These are phyloP conservation scores for Penicillium rolfsii DNA, from an alignment of 2,329 filamentous ascomycete genomes.

Conservation along the genomic window DNA sequence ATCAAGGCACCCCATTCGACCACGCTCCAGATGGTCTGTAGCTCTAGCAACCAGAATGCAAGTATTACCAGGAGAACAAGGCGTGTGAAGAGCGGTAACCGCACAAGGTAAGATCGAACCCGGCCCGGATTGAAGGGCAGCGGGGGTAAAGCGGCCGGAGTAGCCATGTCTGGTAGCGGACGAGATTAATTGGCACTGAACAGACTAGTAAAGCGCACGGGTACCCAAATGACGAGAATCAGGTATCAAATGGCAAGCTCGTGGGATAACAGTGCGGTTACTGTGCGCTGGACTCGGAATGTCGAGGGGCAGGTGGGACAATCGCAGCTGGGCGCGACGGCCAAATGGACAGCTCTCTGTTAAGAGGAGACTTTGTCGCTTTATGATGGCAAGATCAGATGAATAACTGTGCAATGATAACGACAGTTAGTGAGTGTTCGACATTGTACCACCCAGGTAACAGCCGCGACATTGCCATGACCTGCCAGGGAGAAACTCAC, in stretches of 20 bases:
- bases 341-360: background rate
- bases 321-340: background rate
- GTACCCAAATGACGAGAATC: background rate
- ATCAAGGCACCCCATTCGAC: constrained; percentile 77
- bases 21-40: constrained; percentile 73
- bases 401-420: constrained; percentile 9
- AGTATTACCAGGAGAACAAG: constrained; percentile 68
- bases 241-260: background rate
- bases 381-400: background rate
- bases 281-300: background rate
- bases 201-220: background rate
- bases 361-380: background rate
- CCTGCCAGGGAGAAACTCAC: constrained; percentile 29
- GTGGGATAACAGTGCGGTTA: background rate
- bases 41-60: constrained; percentile 68
- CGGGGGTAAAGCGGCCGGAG: constrained; percentile 53
- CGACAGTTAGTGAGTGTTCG: constrained; percentile 8
- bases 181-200: background rate
- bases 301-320: constrained; percentile 10
- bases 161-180: constrained; percentile 44
- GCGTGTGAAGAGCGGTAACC: constrained; percentile 87
- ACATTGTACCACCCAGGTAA: background rate
- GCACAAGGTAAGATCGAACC: constrained; percentile 77
- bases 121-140: constrained; percentile 70
- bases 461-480: background rate